phyloP scores from a whole-genome alignment of 805 yeast genomes.

The Metschnikowia drakensbergensis region DNA sequence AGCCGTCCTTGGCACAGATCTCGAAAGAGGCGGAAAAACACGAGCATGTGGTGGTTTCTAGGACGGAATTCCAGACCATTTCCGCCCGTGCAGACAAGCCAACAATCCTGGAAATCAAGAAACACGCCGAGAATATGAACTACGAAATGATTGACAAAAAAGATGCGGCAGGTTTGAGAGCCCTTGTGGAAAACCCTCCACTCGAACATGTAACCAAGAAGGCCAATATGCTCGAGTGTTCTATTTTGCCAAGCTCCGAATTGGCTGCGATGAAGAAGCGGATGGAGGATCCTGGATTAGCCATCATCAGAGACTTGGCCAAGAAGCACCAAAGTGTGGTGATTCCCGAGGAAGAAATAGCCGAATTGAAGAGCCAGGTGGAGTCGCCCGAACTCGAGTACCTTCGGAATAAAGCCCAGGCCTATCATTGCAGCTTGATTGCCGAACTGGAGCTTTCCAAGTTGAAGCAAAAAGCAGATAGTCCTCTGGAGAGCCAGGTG shows the following conservation, averaged over 20 bases:
- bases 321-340: constrained; percentile 7
- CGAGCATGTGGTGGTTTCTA: constrained; percentile 14
- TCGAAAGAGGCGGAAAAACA: constrained; percentile 10
- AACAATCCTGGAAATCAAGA: constrained; percentile 14
- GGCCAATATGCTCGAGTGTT: constrained; percentile 2
- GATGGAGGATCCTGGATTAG: constrained; percentile 10
- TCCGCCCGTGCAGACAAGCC: constrained; percentile 16
- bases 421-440: constrained; percentile 8
- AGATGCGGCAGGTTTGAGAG: neutral
- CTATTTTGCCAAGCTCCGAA: constrained; percentile 5
- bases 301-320: constrained; percentile 17
- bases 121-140: constrained; percentile 11
- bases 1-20: constrained; percentile 19
- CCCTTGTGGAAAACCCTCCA: constrained; percentile 9
- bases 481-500: constrained; percentile 10
- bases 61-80: constrained; percentile 11
- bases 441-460: constrained; percentile 7
- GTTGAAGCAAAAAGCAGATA: constrained; percentile 9
- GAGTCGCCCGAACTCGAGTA: constrained; percentile 9
- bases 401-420: constrained; percentile 7
- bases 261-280: constrained; percentile 3
- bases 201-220: constrained; percentile 10
- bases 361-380: constrained; percentile 5
- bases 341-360: constrained; percentile 12
- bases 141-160: constrained; percentile 3